Conservation (phyloP, 371 early-diverging fungal genomes). For the Mortierella sp. region DNA sequence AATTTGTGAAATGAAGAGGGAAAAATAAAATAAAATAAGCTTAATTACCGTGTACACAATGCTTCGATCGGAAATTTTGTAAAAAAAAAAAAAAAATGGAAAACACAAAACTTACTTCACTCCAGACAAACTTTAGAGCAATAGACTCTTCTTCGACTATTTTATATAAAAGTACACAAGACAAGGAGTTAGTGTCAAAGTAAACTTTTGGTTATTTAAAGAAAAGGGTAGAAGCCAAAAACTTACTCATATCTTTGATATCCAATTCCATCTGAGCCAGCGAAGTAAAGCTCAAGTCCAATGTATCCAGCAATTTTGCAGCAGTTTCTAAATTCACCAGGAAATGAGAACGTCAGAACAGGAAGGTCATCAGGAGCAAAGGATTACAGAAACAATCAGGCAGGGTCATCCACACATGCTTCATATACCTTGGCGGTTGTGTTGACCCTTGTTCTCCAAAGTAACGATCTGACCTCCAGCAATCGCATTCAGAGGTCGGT, state of each 20-base stretch:
- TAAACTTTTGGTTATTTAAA: not conserved
- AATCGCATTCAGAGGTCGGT: conserved; percentile 82
- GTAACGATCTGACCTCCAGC: conserved; percentile 75
- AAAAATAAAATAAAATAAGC: not conserved
- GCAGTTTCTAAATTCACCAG: conserved; percentile 19
- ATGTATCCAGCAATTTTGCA: conserved; percentile 60
- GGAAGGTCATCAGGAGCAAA: no score
- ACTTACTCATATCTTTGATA: conserved; percentile 69
- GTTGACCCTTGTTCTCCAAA: conserved; percentile 57
- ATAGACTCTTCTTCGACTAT: conserved; percentile 68
- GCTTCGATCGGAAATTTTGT: no score
- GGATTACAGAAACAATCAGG: no score
- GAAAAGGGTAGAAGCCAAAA: conserved; percentile 15
- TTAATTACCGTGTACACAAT: not conserved
- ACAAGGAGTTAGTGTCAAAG: not conserved
- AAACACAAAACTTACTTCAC: conserved; percentile 56
- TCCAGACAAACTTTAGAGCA: conserved; percentile 77
- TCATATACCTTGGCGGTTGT: conserved; percentile 37
- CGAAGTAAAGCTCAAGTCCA: conserved; percentile 65
- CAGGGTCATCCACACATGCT: no score
- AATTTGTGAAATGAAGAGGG: not conserved
- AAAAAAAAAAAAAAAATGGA: no score
- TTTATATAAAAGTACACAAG: not conserved
- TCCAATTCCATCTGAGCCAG: conserved; percentile 72
- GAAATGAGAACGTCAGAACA: not conserved